Evolutionary conservation across 768 basidiomycete genomes (phyloP).

Genomic region (Macrolepiota fuliginosa): DNA sequence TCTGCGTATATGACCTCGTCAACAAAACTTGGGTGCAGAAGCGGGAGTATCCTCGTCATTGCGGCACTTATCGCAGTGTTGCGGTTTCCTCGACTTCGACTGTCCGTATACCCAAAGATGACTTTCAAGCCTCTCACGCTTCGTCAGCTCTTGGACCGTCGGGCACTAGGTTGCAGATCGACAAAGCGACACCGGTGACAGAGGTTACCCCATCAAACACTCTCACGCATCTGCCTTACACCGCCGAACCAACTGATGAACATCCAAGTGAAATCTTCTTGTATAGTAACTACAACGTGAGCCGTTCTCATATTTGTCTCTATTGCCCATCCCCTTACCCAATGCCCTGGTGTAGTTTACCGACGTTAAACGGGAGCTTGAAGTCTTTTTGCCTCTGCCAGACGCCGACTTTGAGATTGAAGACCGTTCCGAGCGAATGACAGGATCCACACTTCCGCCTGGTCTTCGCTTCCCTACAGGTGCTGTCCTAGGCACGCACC

Average conservation of each 20-base stretch:
- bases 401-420: conserved; percentile 74
- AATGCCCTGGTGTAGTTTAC: conserved; percentile 58
- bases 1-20: conserved; percentile 83
- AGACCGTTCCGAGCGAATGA: conserved; percentile 81
- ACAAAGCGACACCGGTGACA: conserved; percentile 35
- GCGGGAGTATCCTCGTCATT: conserved; percentile 86
- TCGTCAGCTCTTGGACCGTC: conserved; percentile 48
- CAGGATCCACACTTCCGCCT: conserved; percentile 80
- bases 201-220: conserved; percentile 58
- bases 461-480: conserved; percentile 96
- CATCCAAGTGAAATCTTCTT: conserved; percentile 85
- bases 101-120: conserved; percentile 70
- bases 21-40: conserved; percentile 74
- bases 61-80: conserved; percentile 94
- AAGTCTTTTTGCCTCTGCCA: conserved; percentile 82
- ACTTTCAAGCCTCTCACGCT: conserved; percentile 40
- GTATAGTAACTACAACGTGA: conserved; percentile 95
- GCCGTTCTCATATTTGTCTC: conserved; percentile 23
- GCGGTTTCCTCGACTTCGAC: conserved; percentile 71
- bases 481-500: conserved; percentile 83
- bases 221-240: conserved; percentile 74
- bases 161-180: conserved; percentile 56
- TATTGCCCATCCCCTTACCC: conserved; percentile 7
- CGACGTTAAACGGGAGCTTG: conserved; percentile 93
- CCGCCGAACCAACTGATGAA: conserved; percentile 66